A percentile compares a stretch with the other conserved stretches of the same genome.
phyloP scores from a whole-genome alignment of 805 yeast genomes.

The Barnettozyma sucrosica region DNA sequence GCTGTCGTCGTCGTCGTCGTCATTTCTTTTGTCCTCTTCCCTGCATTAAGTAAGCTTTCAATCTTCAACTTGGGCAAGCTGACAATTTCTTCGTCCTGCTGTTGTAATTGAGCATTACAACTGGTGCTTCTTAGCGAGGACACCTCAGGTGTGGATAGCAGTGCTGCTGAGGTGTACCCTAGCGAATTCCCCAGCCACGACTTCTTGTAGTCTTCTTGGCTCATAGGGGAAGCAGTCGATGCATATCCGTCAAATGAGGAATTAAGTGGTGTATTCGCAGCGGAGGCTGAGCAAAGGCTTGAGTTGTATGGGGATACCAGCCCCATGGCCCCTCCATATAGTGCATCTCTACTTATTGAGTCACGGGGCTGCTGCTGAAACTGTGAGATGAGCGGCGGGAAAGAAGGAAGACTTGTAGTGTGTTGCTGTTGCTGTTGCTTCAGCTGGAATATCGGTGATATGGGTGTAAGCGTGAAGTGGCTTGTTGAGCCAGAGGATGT shows the following conservation, averaged over 20 bases:
- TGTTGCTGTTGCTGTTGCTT: constrained; percentile 6
- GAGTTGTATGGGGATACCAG: constrained; percentile 19
- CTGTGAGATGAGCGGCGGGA: constrained; percentile 13
- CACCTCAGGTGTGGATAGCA: constrained; percentile 1
- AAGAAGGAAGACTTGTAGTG: not conserved
- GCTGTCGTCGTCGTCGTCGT: not conserved
- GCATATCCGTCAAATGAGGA: constrained; percentile 8
- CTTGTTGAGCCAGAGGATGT: constrained; percentile 16
- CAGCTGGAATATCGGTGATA: constrained; percentile 7
- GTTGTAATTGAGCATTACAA: not conserved
- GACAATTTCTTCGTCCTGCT: not conserved
- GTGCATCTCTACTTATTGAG: not conserved
- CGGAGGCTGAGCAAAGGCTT: constrained; percentile 9
- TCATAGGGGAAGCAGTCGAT: constrained; percentile 11
- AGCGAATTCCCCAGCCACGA: not conserved
- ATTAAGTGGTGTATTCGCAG: constrained; percentile 4
- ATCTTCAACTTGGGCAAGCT: constrained; percentile 14
- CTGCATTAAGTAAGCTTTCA: constrained; percentile 17
- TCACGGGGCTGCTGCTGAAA: constrained; percentile 5
- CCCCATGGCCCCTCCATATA: constrained; percentile 4
- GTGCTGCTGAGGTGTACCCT: not conserved
- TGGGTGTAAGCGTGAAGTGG: constrained; percentile 16
- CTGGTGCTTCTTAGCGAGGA: constrained; percentile 3
- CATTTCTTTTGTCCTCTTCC: not conserved
- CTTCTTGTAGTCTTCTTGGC: not conserved